phyloP scores from a whole-genome alignment of 768 basidiomycete species.

The Coprinopsis sp. region DNA sequence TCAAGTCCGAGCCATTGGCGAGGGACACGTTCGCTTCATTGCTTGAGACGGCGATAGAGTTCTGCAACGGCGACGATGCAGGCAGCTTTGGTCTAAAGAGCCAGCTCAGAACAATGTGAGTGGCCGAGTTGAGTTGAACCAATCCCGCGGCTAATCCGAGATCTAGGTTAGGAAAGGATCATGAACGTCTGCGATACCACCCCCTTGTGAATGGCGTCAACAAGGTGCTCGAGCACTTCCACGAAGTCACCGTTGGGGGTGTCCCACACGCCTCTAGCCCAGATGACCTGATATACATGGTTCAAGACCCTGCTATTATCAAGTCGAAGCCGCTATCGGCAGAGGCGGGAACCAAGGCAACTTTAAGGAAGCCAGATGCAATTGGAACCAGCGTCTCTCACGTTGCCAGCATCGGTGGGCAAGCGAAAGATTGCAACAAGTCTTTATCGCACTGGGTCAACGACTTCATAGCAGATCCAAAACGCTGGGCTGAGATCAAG shows the following conservation, averaged over 20 bases:
- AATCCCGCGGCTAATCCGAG: background rate
- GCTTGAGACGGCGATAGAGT: background rate
- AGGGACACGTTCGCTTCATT: background rate
- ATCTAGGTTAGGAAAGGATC: background rate
- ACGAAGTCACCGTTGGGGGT: background rate
- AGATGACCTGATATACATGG: background rate
- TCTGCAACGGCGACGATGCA: conserved; percentile 2
- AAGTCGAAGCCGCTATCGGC: background rate
- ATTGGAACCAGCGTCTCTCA: background rate
- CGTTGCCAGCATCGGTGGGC: too few relatives aligned
- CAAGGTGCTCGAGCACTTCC: background rate
- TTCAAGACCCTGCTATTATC: background rate
- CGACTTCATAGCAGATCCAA: too few relatives aligned
- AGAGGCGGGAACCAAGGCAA: background rate
- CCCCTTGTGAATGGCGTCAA: background rate
- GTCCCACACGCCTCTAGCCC: background rate
- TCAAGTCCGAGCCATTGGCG: background rate
- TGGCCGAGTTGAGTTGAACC: background rate
- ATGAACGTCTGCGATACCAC: background rate
- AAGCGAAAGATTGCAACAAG: too few relatives aligned
- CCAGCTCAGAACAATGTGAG: background rate
- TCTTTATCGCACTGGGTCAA: too few relatives aligned
- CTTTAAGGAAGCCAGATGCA: background rate
- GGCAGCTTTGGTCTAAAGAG: background rate
- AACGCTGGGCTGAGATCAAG: too few relatives aligned